Evolutionary conservation across 2,329 filamentous ascomycete species (phyloP).

Genomic region (Aspergillus nomiae): DNA sequence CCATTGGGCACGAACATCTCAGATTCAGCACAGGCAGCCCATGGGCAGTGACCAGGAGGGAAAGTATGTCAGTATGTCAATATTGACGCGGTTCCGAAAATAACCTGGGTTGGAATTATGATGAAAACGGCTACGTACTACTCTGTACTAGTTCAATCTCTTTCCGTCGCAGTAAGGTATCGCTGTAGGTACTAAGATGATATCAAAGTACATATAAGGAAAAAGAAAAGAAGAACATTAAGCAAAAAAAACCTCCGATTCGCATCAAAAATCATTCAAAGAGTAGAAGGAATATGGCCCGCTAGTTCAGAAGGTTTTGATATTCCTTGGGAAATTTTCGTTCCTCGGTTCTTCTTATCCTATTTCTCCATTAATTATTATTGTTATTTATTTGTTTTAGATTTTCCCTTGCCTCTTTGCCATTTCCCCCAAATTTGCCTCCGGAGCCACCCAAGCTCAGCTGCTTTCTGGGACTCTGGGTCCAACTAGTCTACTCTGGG

Average conservation of each 20-base stretch:
- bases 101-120: not conserved
- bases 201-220: constrained; percentile 1
- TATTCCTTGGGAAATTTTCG: not conserved
- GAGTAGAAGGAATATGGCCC: not conserved
- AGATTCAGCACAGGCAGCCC: constrained; percentile 10
- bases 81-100: not conserved
- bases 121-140: not conserved
- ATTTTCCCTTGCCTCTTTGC: constrained; percentile 3
- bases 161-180: not conserved
- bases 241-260: constrained; percentile 1
- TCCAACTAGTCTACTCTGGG: constrained; percentile 13
- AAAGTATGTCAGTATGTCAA: not conserved
- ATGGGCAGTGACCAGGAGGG: not conserved
- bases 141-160: constrained; percentile 4
- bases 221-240: constrained; percentile 5
- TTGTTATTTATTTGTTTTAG: not conserved
- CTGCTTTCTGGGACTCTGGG: constrained; percentile 12
- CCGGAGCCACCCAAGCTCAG: constrained; percentile 18
- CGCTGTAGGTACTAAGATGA: not conserved
- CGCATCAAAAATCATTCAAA: not conserved
- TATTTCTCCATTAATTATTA: not conserved
- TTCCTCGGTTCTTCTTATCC: not conserved
- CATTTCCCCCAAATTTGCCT: constrained; percentile 11
- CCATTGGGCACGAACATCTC: constrained; percentile 17
- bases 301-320: not conserved